phyloP scores from a whole-genome alignment of 176 grass and related monocot genomes.

The sorghum (Sorghum bicolor) region Sorghum_bicolor_NCBIv3 NC_012872.2:60142501-60143000 shows the following conservation, averaged over 20 bases:
- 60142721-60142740: neutral
- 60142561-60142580: no score
- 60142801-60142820: conserved; percentile 22
- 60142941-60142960: conserved; percentile 28
- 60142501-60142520: no score
- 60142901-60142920: conserved; percentile 2
- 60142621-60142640: neutral
- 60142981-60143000: conserved; percentile 42
- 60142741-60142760: neutral
- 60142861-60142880: conserved; percentile 8
- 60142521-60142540: neutral
- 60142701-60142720: neutral
- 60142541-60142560: neutral
- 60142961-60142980: conserved; percentile 25
- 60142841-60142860: conserved; percentile 31
- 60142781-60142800: neutral
- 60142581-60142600: no score
- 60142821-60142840: conserved; percentile 4
- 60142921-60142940: conserved; percentile 26
- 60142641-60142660: neutral
- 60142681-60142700: no score
- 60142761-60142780: neutral
- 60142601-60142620: neutral
- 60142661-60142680: neutral
- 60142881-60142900: conserved; percentile 8